Evolutionary conservation across 208 protist species (phyloP), one percentile per base, ranked within the genome.

Genomic region (Trypanosoma congolense): DNA sequence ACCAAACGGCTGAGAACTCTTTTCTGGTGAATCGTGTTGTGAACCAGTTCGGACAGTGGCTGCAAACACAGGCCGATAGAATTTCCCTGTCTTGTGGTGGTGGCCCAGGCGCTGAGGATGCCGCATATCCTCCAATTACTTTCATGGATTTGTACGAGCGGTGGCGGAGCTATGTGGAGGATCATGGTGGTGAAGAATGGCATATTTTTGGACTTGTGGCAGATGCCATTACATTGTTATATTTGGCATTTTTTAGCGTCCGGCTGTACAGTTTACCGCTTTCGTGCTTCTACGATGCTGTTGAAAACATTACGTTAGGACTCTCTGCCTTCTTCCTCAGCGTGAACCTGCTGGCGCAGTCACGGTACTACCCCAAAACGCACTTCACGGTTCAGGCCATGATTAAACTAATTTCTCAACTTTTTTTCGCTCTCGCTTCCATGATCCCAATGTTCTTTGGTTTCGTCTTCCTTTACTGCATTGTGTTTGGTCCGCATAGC

Each of bases 401-500:
- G 29, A 57, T 59, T 14, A 28, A 74, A 51, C 69, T 80, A 0
- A 47, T 78, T 35, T 70, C 77, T 16, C 53, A 68, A 21, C 53
- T 85, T n/a, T 46, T 80, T 8, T 28, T 71, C 0, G 79, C 77
- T 55, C 62, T 52, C 9, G 24, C 75, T 9, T 75, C 57, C 24
- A 59, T 80, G 35, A 42, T 57, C 19, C 77, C 77, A 22, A 51
- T 85, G 4, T 81, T 77, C 48, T 18, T 86, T 29, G 74, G 79
- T 4, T 82, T 80, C 44, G 65, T 52, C 4, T 43, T 80, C 22
- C 77, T 86, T 44, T 79, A 65, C 25, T 61, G 49, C 38, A 74
- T 79, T 24, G 79, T 73, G 3, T 86, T 86, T 57, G 79, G 74
- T 1, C 50, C 64, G 0, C 64, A 82, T 56, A 78, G 66, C 2